Evolutionary conservation across 2,329 filamentous ascomycete species (phyloP), one percentile per base, ranked within the genome.

Genomic region (Cladobotryum mycophilum): DNA sequence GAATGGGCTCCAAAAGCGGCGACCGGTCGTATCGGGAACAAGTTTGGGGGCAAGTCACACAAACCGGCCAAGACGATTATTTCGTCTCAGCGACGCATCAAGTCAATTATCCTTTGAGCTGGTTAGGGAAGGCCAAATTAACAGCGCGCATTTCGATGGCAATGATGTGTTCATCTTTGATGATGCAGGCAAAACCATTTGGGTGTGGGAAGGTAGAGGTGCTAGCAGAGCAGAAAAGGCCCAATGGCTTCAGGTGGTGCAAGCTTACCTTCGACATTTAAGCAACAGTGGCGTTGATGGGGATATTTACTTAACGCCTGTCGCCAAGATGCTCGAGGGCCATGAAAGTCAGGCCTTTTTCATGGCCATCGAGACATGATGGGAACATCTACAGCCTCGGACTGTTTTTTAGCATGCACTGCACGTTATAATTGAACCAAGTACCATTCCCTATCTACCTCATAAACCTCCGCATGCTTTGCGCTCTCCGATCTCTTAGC

Each of bases 171-270:
- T 86, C 59, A 62, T 87, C 17, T 70, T 84, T 17, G 76, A 79
- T 53, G 80, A 84, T 56, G 72, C 70, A 1, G 81, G 81, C 6
- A 74, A 64, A 46, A 68, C 68, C 7, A 69, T 86, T 34, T 87
- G 82, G 82, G 80, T 86, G 2, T 86, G 84, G 84, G 75, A 84
- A 59, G 84, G 84, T 1, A 65, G 67, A 2, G 69, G 70, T 1
- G 81, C 83, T 8, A 86, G 82, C 62, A 66, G 66, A 34, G 66
- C 64, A 1, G 84, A 86, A 67, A 83, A 74, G 63, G 73, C 77
- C 5, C 70, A 71, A 62, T 87, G 84, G 84, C 64, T 84, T 42
- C 73, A 71, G 52, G 74, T 82, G 4, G 76, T 78, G n/a, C 76
- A 83, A 66, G 68, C 70, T 5, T 84, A 84, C 55, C 61, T 80